These are phyloP conservation scores for Corchorus capsularis DNA, from an alignment of 345 rosid species.

Conservation along the genomic window DNA sequence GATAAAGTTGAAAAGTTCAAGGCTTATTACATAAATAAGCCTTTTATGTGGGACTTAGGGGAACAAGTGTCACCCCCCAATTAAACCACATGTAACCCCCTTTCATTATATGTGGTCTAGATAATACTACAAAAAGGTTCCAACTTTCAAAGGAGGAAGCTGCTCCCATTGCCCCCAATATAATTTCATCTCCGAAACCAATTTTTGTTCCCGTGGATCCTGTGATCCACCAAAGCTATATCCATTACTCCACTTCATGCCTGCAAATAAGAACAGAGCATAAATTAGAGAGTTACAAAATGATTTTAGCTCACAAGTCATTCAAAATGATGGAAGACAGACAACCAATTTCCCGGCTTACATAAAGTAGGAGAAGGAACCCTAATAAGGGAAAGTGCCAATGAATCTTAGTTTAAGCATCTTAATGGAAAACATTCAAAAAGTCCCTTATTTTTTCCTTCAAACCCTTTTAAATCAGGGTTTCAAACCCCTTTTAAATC, in stretches of 20 bases:
- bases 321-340: background rate
- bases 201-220: background rate
- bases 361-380: background rate
- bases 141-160: background rate
- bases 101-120: no score
- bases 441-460: no score
- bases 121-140: background rate
- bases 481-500: no score
- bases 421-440: no score
- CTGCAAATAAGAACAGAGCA: slow-evolving; percentile 7
- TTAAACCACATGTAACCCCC: no score
- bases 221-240: background rate
- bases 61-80: no score
- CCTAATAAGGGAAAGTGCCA: background rate
- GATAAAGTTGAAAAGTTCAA: no score
- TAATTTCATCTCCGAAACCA: background rate
- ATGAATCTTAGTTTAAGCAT: no score
- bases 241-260: background rate
- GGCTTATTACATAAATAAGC: no score
- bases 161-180: background rate
- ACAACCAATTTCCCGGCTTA: background rate
- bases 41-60: no score
- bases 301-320: background rate
- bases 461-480: no score
- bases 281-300: background rate